Percentiles rank a stretch among this genome's conserved stretches.
Evolutionary conservation across 352 stramenopile genomes (phyloP).

Genomic region (Phytophthora hybrid): DNA sequence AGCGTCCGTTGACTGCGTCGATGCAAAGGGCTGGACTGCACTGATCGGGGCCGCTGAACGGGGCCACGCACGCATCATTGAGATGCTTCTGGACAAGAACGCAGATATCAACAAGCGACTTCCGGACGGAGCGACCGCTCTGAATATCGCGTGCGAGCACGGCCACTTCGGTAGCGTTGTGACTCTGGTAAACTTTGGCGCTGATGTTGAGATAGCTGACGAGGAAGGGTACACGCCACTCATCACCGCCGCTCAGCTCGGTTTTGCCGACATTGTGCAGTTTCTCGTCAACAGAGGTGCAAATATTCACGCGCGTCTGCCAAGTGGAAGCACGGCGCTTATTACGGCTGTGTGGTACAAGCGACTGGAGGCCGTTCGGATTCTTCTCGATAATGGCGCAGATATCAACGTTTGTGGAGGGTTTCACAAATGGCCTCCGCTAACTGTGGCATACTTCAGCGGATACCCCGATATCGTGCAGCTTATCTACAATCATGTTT

Average conservation of each 20-base stretch:
- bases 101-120: conserved; percentile 1
- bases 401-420: conserved; percentile 5
- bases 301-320: background rate
- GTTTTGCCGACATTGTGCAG: conserved; percentile 5
- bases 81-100: background rate
- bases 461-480: conserved; percentile 9
- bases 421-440: conserved; percentile 1
- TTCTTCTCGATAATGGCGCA: conserved; percentile 12
- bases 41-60: background rate
- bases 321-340: conserved; percentile 10
- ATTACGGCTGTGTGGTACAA: conserved; percentile 11
- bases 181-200: background rate
- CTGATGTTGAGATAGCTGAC: background rate
- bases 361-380: conserved; percentile 2
- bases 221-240: conserved; percentile 9
- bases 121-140: conserved; percentile 1
- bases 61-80: background rate
- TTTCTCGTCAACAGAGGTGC: conserved; percentile 4
- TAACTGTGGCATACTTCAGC: conserved; percentile 14
- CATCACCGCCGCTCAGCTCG: background rate
- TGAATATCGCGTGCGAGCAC: conserved; percentile 4
- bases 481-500: background rate
- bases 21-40: background rate
- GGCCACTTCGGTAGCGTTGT: background rate
- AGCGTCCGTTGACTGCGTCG: background rate